Percentiles rank a stretch among this genome's conserved stretches.
Evolutionary conservation across 768 basidiomycete genomes (phyloP).

Genomic region (Tricholoma flavovirens): DNA sequence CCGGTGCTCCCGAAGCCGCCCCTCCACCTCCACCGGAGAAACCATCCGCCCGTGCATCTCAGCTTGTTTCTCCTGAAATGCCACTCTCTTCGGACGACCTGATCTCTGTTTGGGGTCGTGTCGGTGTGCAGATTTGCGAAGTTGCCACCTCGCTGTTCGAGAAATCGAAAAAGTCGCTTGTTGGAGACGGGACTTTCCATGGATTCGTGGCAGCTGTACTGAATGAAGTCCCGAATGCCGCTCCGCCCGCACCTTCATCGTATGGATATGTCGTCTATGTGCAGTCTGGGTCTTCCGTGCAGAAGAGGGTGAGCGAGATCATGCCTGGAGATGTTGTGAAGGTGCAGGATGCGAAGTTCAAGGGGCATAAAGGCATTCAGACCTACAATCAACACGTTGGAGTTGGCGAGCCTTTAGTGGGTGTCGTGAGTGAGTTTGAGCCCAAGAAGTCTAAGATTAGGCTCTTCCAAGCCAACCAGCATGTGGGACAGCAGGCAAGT

Average conservation of each 20-base stretch:
- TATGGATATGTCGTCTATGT: conserved; percentile 76
- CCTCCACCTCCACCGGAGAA: conserved; percentile 17
- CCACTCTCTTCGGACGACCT: conserved; percentile 59
- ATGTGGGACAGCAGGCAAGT: conserved; percentile 75
- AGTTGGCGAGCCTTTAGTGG: conserved; percentile 54
- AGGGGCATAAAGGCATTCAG: conserved; percentile 78
- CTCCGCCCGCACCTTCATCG: conserved; percentile 30
- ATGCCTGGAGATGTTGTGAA: conserved; percentile 82
- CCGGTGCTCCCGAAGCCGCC: conserved; percentile 31
- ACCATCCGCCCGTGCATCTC: conserved; percentile 10
- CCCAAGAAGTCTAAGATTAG: conserved; percentile 81
- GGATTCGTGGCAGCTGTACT: conserved; percentile 74
- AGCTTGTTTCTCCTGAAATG: conserved; percentile 23
- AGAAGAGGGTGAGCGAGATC: conserved; percentile 72
- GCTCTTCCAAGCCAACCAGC: conserved; percentile 83
- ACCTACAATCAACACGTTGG: conserved; percentile 60
- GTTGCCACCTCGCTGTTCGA: conserved; percentile 62
- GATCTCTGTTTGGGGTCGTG: conserved; percentile 60
- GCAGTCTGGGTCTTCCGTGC: conserved; percentile 62
- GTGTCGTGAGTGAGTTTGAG: conserved; percentile 79
- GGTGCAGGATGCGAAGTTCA: conserved; percentile 64
- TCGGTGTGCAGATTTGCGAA: conserved; percentile 71
- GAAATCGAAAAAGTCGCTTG: conserved; percentile 68
- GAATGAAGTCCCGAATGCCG: conserved; percentile 58
- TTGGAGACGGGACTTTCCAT: conserved; percentile 80